Evolutionary conservation across 2,329 filamentous ascomycete genomes (phyloP), one percentile per base, ranked within the genome.

Genomic region (Penicillium expansum): DNA sequence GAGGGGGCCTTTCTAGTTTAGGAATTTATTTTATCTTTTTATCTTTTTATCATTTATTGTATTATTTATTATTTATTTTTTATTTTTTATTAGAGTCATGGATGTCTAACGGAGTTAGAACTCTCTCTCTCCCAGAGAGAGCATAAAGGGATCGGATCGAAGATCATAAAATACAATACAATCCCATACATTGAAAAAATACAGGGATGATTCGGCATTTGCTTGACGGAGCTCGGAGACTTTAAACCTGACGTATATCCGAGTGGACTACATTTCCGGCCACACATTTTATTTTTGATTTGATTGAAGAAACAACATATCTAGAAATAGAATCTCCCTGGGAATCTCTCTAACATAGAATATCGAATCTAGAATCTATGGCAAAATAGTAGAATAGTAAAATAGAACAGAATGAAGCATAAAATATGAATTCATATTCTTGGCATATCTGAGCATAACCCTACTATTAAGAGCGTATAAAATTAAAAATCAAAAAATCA

Each of bases 161-260:
- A 37, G 32, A 48, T 48, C 45, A 48, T 33, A 37, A 18, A 27
- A 14, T 37, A 37, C 29, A 3, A 13, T 27, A 37, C 32, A 5
- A 6, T 16, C 2, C 11, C 16, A 39, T 29, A 32, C 27, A 1
- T 1, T 13, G 8, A 16, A 29, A 45, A 47, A 33, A 11, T 47
- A 47, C 43, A 33, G 56, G 54, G 52, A 61, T 52, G 52, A 61
- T 52, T 63, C 58, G 62, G 62, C 63, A 60, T 60, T 54, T 57
- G 32, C 32, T 52, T 52, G 52, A 60, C 62, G 62, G 62, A 62
- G 56, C 51, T 65, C 62, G 51, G 60, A 60, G 57, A 55, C 55
- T 49, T 51, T 42, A 27, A 22, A 51, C 49, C 49, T 61, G 60
- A 63, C 55, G 61, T 64, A 64, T 59, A 63, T 62, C 60, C 58